Base-by-base conservation (phyloP, 2,329 filamentous ascomycete species). In the Trichoderma lentiforme region DNA sequence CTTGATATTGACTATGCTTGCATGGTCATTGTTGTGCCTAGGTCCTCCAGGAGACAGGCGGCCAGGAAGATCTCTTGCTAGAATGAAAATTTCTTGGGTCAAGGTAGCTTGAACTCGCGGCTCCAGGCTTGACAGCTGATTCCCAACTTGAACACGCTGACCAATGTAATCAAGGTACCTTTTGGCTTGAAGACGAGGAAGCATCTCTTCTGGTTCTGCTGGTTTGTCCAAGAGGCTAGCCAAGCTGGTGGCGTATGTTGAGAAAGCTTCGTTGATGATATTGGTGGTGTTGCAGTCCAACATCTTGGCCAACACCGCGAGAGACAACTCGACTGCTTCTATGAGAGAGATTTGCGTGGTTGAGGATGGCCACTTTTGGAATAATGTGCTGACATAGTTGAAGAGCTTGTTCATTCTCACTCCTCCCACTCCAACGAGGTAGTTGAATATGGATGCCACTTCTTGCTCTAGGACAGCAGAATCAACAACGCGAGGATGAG, bases 1-100 rank as follows among this genome's bases (percentile, higher is more conserved):
- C 61, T 78, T 78, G 70, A 89, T 87, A 0, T 84, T 72, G 0
- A 75, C 36, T 69, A 88, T 87, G 60, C 84, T 78, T 1, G 75
- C 78, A 62, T 83, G 78, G 74, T 88, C 86, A 72, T 88, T 88
- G 74, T 87, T 83, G 72, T 88, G 86, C 7, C 85, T 79, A 65
- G 73, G 74, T 8, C 81, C 78, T 43, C 74, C 73, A 15, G 73
- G 69, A 3, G 81, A 82, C 1, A 82, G 74, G 3, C 56, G 60
- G 3, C 81, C 81, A 6, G 82, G 79, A 26, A 83, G 71, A 73
- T 83, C 78, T 71, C 76, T 76, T 4, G 73, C 73, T 2, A 82
- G 71, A 3, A 78, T 71, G 58, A 82, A 82, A 8, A 77, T 73
- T 15, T 79, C 77, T 24, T 76, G 76, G 8, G 56, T 18, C 30